phyloP scores from a whole-genome alignment of 164 flowering plant species.

The Platanus orientalis region DNA sequence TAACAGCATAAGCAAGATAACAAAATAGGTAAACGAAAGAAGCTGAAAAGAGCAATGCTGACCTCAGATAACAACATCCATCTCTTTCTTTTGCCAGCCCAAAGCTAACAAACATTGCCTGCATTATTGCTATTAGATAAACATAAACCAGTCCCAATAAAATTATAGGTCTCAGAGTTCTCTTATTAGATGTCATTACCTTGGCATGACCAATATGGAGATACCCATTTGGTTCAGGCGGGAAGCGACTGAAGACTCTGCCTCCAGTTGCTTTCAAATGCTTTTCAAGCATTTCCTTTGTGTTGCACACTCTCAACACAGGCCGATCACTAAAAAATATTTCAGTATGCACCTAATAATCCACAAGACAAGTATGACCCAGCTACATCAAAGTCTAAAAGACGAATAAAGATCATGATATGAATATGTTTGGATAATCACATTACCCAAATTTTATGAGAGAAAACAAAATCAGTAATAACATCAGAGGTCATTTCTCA shows the following conservation, averaged over 20 bases:
- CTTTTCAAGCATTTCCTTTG: conserved; percentile 67
- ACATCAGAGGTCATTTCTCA: not conserved
- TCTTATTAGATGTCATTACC: conserved; percentile 32
- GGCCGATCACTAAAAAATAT: conserved; percentile 71
- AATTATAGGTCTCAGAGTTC: not conserved
- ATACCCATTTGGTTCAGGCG: conserved; percentile 99
- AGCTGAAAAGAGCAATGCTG: conserved; percentile 9
- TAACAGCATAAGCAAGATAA: not conserved
- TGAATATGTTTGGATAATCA: not conserved
- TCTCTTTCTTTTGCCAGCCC: conserved; percentile 90
- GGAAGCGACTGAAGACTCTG: conserved; percentile 81
- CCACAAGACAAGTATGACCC: conserved; percentile 6
- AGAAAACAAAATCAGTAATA: not conserved
- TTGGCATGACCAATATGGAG: conserved; percentile 99
- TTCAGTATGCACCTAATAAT: conserved; percentile 87
- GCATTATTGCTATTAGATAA: conserved; percentile 14
- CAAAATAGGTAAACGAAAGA: not conserved
- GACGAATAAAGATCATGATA: not conserved
- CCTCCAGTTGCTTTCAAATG: conserved; percentile 72
- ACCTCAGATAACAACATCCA: conserved; percentile 92
- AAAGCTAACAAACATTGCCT: conserved; percentile 97
- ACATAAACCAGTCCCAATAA: conserved; percentile 1
- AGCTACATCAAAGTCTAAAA: conserved; percentile 2
- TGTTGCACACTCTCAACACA: conserved; percentile 73
- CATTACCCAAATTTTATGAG: conserved; percentile 1